Base-by-base conservation (phyloP, 495 filamentous ascomycete species). In the Neurospora sp. region DNA sequence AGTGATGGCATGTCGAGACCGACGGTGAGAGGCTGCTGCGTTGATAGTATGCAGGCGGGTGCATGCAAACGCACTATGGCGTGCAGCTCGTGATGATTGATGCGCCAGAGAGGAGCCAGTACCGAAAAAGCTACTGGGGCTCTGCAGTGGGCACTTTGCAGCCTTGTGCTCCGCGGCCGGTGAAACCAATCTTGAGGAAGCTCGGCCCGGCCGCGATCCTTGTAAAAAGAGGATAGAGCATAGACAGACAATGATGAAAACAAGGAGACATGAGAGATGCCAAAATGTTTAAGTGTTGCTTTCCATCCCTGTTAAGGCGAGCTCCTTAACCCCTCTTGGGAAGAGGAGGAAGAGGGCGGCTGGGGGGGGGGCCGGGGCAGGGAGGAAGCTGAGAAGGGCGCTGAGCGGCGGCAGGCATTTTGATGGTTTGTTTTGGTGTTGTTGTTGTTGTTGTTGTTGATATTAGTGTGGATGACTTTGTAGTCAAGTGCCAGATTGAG, bases 331-430 rank as follows among this genome's bases (percentile, higher is more conserved):
- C 86, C 81, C 91, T 88, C 85, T 92, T 92, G 78, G 92, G 92
- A 44, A 93, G 87, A 79, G 92, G 92, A 79, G 92, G 92, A 22
- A 95, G 90, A 83, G 92, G 92, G 73, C 92, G 88, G 83, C 89
- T 92, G 44, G 92, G 92, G 78, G 92, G 92, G 74, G 92, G 92
- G 77, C 92, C 92, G 4, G 92, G 92, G 88, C 91, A 94, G 76
- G 92, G 92, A 86, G 92, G 92, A 75, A 94, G 90, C 75, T 89
- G 86, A 77, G 89, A 88, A 70, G 90, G 87, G 78, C 89, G 88
- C 83, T 92, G 86, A 22, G 83, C 75, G 70, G 80, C 77, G 70
- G 85, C 86, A 86, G 89, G 89, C 89, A 91, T 90, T 75, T 80
- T 88, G 84, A 76, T 78, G 77, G 72, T 70, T 45, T 73, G 69